These are phyloP conservation scores for Apophysomyces sp. DNA, from an alignment of 371 early-diverging fungal species.

Conservation along the genomic window DNA sequence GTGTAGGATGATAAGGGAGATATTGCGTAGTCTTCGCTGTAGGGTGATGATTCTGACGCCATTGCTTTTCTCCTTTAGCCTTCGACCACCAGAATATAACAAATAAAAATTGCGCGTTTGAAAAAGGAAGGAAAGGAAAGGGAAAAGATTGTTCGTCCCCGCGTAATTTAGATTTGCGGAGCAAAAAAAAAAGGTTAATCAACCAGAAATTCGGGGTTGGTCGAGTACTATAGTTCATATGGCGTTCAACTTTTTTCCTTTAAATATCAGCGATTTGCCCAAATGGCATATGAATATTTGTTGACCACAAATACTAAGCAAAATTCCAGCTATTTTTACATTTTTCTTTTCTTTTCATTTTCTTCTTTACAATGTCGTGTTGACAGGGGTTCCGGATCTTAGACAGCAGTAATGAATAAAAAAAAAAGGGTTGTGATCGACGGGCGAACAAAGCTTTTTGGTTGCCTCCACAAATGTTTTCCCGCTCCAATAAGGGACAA, in stretches of 20 bases:
- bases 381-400: no score
- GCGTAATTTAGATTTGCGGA: slow-evolving; percentile 1
- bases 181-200: neutral
- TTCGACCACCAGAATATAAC: neutral
- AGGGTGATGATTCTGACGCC: neutral
- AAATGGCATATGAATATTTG: neutral
- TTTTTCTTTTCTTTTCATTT: no score
- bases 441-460: no score
- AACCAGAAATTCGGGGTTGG: neutral
- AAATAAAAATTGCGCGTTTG: neutral
- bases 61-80: neutral
- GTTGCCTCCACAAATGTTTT: no score
- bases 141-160: slow-evolving; percentile 1
- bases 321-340: neutral
- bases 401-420: no score
- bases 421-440: no score
- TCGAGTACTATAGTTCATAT: neutral
- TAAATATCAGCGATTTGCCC: neutral
- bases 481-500: neutral
- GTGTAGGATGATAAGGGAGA: neutral
- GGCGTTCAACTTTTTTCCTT: neutral
- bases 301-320: neutral
- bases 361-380: no score
- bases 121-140: slow-evolving; percentile 2
- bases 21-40: neutral